Percentiles rank a stretch among this genome's conserved stretches.
These are phyloP conservation scores for Cystoderma amianthinum DNA, from an alignment of 768 basidiomycete species.

Conservation along the genomic window DNA sequence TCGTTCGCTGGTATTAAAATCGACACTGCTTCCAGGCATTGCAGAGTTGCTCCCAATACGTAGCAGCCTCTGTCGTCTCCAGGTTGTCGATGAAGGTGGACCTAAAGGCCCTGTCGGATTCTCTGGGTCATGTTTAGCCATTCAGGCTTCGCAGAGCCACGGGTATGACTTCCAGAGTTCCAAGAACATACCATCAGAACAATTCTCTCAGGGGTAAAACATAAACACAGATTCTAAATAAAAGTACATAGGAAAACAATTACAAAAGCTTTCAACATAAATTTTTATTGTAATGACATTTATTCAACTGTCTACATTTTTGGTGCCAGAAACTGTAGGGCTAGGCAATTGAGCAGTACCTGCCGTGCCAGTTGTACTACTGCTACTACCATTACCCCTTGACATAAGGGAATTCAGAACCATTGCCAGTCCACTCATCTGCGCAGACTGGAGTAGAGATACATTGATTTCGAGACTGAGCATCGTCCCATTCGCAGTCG, in stretches of 20 bases:
- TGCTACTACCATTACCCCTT: constrained; percentile 12
- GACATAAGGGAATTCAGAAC: constrained; percentile 68
- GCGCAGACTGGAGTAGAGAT: constrained; percentile 61
- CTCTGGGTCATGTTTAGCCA: background rate
- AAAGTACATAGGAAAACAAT: too few species aligned
- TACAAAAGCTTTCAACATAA: background rate
- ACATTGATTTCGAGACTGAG: constrained; percentile 77
- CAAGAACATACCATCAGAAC: too few species aligned
- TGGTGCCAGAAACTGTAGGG: too few species aligned
- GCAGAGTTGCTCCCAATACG: constrained; percentile 37
- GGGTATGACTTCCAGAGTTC: too few species aligned
- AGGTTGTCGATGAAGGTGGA: constrained; percentile 49
- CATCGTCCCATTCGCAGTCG: constrained; percentile 64
- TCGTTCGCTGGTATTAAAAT: background rate
- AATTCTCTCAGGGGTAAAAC: too few species aligned
- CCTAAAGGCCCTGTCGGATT: constrained; percentile 25
- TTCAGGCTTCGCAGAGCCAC: too few species aligned
- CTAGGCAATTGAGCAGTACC: too few species aligned
- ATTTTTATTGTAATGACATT: too few species aligned
- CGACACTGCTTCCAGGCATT: constrained; percentile 7
- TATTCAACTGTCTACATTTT: too few species aligned
- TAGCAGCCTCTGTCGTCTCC: constrained; percentile 56
- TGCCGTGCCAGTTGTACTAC: too few species aligned
- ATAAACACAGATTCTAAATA: too few species aligned
- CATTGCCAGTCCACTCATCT: constrained; percentile 70